Conservation (phyloP, 805 yeast species). For the Pichia pseudocactophila region DNA sequence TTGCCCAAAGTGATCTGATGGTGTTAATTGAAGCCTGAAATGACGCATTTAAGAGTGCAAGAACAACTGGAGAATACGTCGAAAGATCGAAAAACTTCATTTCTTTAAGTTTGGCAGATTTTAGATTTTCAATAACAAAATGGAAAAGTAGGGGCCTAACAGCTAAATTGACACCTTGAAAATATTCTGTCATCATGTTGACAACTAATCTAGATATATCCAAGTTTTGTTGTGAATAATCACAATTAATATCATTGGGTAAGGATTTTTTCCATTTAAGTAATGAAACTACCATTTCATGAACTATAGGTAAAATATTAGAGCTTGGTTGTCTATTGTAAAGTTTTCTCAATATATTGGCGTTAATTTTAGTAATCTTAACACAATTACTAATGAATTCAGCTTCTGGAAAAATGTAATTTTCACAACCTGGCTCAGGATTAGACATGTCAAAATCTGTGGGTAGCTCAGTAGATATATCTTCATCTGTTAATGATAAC, state of each 20-base stretch:
- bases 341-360: slow-evolving; percentile 56
- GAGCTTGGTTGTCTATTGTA: slow-evolving; percentile 70
- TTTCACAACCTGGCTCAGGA: slow-evolving; percentile 53
- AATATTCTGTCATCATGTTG: slow-evolving; percentile 73
- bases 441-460: slow-evolving; percentile 57
- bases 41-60: slow-evolving; percentile 65
- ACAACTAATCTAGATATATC: slow-evolving; percentile 58
- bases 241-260: slow-evolving; percentile 57
- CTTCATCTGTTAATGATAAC: slow-evolving; percentile 68
- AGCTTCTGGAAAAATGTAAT: slow-evolving; percentile 70
- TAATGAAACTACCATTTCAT: slow-evolving; percentile 57
- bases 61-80: slow-evolving; percentile 55
- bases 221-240: slow-evolving; percentile 45
- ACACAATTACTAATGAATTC: slow-evolving; percentile 72
- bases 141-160: slow-evolving; percentile 71
- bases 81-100: slow-evolving; percentile 52
- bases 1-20: slow-evolving; percentile 62
- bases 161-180: slow-evolving; percentile 73
- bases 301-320: slow-evolving; percentile 67
- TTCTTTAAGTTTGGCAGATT: slow-evolving; percentile 24
- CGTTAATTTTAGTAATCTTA: slow-evolving; percentile 69
- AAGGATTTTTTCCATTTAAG: slow-evolving; percentile 59
- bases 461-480: slow-evolving; percentile 72
- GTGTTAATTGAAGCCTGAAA: slow-evolving; percentile 76
- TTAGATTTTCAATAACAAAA: slow-evolving; percentile 60